These are phyloP conservation scores for Cystobasidium pallidum DNA, from an alignment of 1,284 basidiomycete species.

Conservation along the genomic window DNA sequence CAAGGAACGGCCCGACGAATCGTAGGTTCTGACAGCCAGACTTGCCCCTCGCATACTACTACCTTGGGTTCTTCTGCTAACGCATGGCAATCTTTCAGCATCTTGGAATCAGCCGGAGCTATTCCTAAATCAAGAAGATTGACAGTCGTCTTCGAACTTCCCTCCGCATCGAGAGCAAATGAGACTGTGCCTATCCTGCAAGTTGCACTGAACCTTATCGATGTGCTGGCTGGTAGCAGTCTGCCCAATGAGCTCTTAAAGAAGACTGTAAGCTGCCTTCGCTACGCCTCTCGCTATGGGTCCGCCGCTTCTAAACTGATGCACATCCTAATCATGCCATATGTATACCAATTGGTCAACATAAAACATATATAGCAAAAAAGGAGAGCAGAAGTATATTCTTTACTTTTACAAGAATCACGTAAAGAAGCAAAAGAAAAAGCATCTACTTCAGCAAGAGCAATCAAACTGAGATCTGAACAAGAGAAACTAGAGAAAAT, in stretches of 20 bases:
- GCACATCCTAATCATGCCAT: no score
- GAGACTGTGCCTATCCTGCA: constrained; percentile 35
- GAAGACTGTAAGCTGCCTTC: constrained; percentile 33
- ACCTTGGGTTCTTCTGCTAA: no score
- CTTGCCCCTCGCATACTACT: no score
- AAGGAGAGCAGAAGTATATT: constrained; percentile 35
- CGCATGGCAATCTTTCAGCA: background rate
- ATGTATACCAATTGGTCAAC: no score
- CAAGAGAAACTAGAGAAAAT: constrained; percentile 37
- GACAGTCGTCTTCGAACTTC: constrained; percentile 29
- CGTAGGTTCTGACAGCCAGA: constrained; percentile 39
- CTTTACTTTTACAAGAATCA: constrained; percentile 25
- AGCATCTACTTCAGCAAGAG: constrained; percentile 10
- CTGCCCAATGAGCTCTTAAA: constrained; percentile 26
- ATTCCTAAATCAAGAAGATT: constrained; percentile 34
- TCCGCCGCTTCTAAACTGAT: no score
- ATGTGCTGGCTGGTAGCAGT: constrained; percentile 26
- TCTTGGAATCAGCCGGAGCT: constrained; percentile 25
- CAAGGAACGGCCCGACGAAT: constrained; percentile 38
- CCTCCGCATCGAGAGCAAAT: constrained; percentile 5
- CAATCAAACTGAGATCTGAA: constrained; percentile 33
- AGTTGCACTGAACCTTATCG: constrained; percentile 39
- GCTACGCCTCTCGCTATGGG: no score
- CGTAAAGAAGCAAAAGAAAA: constrained; percentile 44
- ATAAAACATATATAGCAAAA: constrained; percentile 25